A percentile compares a stretch with the other conserved stretches of the same genome.
phyloP scores from a whole-genome alignment of 306 rosid genomes.

The Malus domestica region DNA sequence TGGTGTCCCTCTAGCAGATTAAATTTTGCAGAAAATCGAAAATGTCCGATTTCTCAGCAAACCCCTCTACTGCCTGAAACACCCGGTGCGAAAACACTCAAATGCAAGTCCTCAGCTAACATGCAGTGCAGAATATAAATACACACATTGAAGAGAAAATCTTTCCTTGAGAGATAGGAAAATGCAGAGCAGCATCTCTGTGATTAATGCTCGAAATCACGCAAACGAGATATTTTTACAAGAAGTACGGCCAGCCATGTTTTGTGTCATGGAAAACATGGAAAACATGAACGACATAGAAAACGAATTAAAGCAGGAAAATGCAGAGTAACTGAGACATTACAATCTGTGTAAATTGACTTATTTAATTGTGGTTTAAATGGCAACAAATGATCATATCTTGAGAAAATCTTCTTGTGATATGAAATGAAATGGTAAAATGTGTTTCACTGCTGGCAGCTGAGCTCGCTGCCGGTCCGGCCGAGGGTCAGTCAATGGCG shows the following conservation, averaged over 20 bases:
- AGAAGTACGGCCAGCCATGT: slow-evolving; percentile 18
- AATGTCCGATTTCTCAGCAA: neutral
- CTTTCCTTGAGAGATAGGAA: neutral
- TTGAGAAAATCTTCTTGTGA: slow-evolving; percentile 32
- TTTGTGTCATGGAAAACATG: slow-evolving; percentile 26
- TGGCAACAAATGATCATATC: slow-evolving; percentile 16
- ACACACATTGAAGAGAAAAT: neutral
- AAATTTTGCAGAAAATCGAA: neutral
- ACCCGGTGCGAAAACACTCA: neutral
- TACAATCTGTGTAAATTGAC: slow-evolving; percentile 21
- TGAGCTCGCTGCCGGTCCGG: slow-evolving; percentile 35
- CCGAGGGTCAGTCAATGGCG: slow-evolving; percentile 39
- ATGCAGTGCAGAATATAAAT: neutral
- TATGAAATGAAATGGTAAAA: slow-evolving; percentile 20
- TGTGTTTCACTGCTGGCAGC: slow-evolving; percentile 2
- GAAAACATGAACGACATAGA: slow-evolving; percentile 20
- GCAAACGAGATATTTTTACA: slow-evolving; percentile 2
- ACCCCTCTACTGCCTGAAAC: neutral
- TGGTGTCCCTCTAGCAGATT: neutral
- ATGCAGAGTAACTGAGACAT: neutral
- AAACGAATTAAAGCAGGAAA: slow-evolving; percentile 7
- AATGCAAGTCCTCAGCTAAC: neutral
- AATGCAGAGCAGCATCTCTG: neutral
- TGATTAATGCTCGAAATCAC: neutral
- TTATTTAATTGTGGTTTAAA: slow-evolving; percentile 21